Base-by-base conservation (phyloP, 345 rosid species). In the Euphorbia lathyris region DNA sequence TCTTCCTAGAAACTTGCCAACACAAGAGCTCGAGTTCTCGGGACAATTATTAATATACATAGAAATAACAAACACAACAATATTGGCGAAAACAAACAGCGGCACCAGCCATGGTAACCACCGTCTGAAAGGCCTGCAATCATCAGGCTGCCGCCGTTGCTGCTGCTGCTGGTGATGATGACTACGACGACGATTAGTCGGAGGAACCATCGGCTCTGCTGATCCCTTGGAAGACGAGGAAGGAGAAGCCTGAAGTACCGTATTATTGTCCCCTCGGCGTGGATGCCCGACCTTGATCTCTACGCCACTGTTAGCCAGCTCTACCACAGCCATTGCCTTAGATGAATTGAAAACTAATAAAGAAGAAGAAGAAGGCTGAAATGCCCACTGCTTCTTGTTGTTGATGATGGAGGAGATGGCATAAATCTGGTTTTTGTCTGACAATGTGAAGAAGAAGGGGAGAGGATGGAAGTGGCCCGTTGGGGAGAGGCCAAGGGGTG, bases 221-320 rank as follows among this genome's bases (percentile, higher is more conserved):
- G 77, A 42, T 53, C 42, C 19, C 16, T 42, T 38, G 47, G 64
- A 57, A 13, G 40, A 53, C 16, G 45, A 51, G 56, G 56, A 51
- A 19, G 10, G 25, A 1, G 8, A 0, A 51, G 52, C 5, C 0
- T 19, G 19, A 47, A 1, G 56, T 51, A 11, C 13, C 53, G 53
- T 4, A 48, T 19, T 29, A 23, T 58, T 58, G 76, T 59, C 66
- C 9, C 36, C 71, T 10, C 50, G 66, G 50, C 53, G 70, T 11
- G 86, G 84, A 59, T 75, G 78, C 58, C 17, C 34, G 10, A 80
- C 90, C 74, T 78, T 86, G 77, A 88, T 85, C 83, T 81, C 84
- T 45, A 82, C 63, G 63, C 77, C 76, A 56, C 12, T 26, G 57
- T 10, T 58, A 32, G 75, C 40, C 64, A 77, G 42, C 48, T 80